phyloP scores from a whole-genome alignment of 2,329 filamentous ascomycete genomes.

The Pseudogymnoascus verrucosus region DNA sequence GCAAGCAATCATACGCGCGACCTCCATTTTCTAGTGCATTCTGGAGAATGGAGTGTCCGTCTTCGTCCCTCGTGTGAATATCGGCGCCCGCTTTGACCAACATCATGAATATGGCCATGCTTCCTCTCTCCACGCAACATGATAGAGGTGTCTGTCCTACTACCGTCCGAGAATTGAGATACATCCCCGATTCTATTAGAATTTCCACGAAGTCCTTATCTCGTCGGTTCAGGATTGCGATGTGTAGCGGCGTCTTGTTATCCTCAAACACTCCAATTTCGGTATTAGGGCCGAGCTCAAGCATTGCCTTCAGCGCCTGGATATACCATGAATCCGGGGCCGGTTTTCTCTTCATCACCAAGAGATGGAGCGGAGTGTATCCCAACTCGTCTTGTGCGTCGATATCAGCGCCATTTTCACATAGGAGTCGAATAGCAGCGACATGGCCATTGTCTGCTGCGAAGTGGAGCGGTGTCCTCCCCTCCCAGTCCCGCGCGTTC shows the following conservation, averaged over 20 bases:
- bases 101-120: neutral
- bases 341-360: neutral
- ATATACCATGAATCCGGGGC: neutral
- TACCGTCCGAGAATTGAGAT: neutral
- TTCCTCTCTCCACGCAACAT: neutral
- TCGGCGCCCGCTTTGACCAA: neutral
- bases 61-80: neutral
- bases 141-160: neutral
- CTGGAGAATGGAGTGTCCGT: neutral
- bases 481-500: neutral
- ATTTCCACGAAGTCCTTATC: neutral
- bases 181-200: neutral
- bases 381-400: neutral
- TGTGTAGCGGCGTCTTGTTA: neutral
- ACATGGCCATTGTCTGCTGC: neutral
- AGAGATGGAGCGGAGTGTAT: neutral
- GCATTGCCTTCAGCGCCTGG: neutral
- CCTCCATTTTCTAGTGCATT: neutral
- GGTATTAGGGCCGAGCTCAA: neutral
- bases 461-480: neutral
- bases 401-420: neutral
- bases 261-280: neutral
- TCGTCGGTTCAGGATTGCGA: neutral
- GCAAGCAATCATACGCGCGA: neutral
- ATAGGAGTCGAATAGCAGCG: neutral